A percentile compares a stretch with the other conserved stretches of the same genome.
Evolutionary conservation across 306 rosid species (phyloP).

Genomic region (Boehmeria nivea): DNA sequence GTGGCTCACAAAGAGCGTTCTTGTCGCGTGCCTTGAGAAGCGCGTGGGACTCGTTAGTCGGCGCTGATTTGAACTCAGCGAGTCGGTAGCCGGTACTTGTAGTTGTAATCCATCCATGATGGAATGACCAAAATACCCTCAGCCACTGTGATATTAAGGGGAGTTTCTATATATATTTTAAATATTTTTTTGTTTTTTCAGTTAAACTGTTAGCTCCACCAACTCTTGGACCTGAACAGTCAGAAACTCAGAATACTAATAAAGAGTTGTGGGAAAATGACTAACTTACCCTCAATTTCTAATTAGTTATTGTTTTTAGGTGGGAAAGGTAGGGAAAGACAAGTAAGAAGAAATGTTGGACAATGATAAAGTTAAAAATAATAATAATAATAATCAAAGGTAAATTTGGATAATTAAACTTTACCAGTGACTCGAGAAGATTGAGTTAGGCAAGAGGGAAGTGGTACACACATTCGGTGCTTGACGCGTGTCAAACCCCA

Average conservation of each 20-base stretch:
- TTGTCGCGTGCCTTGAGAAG: not conserved
- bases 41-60: conserved; percentile 43
- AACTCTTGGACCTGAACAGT: conserved; percentile 17
- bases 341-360: no score
- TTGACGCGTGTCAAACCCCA: conserved; percentile 24
- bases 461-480: conserved; percentile 16
- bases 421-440: no score
- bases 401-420: no score
- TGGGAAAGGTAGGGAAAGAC: not conserved
- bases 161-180: conserved; percentile 11
- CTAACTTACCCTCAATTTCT: conserved; percentile 17
- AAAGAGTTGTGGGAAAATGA: conserved; percentile 1
- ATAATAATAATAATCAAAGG: no score
- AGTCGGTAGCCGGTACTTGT: conserved; percentile 15
- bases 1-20: conserved; percentile 29
- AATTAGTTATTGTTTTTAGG: no score
- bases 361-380: no score
- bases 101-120: no score
- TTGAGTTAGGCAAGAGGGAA: conserved; percentile 34
- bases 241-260: not conserved
- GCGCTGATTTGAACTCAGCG: conserved; percentile 27
- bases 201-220: conserved; percentile 22
- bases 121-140: conserved; percentile 17
- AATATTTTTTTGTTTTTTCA: not conserved
- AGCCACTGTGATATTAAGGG: not conserved